phyloP scores from a whole-genome alignment of 805 yeast species.

The Monosporozyma siamensis region DNA sequence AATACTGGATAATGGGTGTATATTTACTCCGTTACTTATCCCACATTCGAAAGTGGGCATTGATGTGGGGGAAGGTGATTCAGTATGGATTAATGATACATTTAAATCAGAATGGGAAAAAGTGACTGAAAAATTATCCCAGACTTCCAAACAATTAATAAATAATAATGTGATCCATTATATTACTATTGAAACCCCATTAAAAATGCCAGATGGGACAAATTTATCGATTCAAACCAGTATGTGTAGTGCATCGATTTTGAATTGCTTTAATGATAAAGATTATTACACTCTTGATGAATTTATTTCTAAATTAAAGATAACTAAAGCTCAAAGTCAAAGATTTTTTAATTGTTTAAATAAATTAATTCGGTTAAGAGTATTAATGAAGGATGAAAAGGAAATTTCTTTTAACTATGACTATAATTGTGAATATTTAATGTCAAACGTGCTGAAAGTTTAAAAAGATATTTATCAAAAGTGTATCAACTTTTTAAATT shows the following conservation, averaged over 20 bases:
- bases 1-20: neutral
- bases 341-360: constrained; percentile 5
- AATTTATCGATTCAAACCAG: neutral
- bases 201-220: neutral
- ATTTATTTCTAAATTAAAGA: constrained; percentile 5
- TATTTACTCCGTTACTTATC: neutral
- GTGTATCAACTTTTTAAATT: too few relatives aligned
- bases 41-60: neutral
- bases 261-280: constrained; percentile 12
- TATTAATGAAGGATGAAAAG: neutral
- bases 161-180: constrained; percentile 6
- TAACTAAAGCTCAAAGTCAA: constrained; percentile 2
- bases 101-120: constrained; percentile 1
- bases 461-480: too few relatives aligned
- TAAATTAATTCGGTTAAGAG: neutral
- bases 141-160: constrained; percentile 4
- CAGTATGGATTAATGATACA: constrained; percentile 7
- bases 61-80: constrained; percentile 1
- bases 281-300: constrained; percentile 2
- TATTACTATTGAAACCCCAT: constrained; percentile 11
- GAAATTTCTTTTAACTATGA: neutral
- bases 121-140: neutral
- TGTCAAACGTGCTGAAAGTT: neutral
- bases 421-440: neutral
- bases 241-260: constrained; percentile 13